phyloP scores from a whole-genome alignment of 2,329 filamentous ascomycete species.

The Diaporthe aspalathi region DNA sequence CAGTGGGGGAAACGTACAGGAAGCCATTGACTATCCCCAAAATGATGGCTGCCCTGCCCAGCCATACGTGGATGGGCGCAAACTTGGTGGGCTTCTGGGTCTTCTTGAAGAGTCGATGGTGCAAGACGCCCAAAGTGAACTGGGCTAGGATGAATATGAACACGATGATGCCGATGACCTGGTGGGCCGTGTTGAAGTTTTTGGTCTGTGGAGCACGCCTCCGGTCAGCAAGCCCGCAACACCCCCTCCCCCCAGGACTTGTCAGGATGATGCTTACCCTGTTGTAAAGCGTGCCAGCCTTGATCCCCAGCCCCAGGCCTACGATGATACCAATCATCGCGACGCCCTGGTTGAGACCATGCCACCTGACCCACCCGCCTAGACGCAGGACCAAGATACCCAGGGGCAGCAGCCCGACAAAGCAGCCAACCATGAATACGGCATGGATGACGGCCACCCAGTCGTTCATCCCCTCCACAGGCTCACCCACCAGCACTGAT shows the following conservation, averaged over 20 bases:
- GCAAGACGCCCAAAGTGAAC: conserved; percentile 64
- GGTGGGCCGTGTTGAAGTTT: conserved; percentile 64
- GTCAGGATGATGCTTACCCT: conserved; percentile 56
- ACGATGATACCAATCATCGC: conserved; percentile 61
- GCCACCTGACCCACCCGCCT: conserved; percentile 63
- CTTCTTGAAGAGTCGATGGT: conserved; percentile 65
- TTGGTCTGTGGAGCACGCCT: conserved; percentile 55
- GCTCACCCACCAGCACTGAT: conserved; percentile 45
- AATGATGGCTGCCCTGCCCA: conserved; percentile 65
- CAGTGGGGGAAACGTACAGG: conserved; percentile 54
- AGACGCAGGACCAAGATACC: conserved; percentile 66
- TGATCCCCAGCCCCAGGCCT: conserved; percentile 65
- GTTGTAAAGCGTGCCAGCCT: conserved; percentile 64
- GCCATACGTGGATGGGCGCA: conserved; percentile 66
- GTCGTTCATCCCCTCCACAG: conserved; percentile 49
- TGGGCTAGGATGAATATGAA: conserved; percentile 64
- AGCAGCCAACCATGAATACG: conserved; percentile 65
- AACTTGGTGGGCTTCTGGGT: conserved; percentile 62
- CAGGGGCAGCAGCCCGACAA: conserved; percentile 66
- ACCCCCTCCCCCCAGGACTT: no score
- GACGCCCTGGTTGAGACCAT: conserved; percentile 64
- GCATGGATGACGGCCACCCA: conserved; percentile 57
- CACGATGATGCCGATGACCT: conserved; percentile 68
- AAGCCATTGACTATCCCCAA: conserved; percentile 68
- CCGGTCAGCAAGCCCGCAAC: background rate